A percentile compares a stretch with the other conserved stretches of the same genome.
Conservation (phyloP, 2,329 filamentous ascomycete species). For the Zarea fungicola region DNA sequence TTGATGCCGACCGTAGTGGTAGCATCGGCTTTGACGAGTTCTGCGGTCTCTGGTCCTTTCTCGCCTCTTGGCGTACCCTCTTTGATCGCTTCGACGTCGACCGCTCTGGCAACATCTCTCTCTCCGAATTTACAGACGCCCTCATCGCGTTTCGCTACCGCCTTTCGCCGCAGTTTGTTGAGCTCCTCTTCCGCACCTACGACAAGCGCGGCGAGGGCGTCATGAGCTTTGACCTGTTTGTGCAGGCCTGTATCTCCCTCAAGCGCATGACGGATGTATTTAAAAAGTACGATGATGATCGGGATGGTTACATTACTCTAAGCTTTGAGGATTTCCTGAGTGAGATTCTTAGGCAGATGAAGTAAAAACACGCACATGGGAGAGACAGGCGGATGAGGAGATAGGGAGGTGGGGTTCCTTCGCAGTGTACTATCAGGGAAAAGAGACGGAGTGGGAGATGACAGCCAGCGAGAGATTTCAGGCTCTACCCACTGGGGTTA, state of each 20-base stretch:
- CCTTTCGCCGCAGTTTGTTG: slow-evolving; percentile 76
- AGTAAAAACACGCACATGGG: slow-evolving; percentile 29
- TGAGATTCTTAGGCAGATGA: slow-evolving; percentile 59
- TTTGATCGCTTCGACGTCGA: slow-evolving; percentile 96
- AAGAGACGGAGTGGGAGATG: background rate
- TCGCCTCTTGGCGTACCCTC: slow-evolving; percentile 86
- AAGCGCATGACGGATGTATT: slow-evolving; percentile 99
- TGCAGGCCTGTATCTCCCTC: slow-evolving; percentile 92
- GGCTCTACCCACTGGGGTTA: too few species aligned
- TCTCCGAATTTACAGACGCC: slow-evolving; percentile 83
- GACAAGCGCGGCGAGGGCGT: slow-evolving; percentile 67
- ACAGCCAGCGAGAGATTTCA: too few species aligned
- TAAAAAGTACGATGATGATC: slow-evolving; percentile 96
- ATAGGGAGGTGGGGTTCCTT: background rate
- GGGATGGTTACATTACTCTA: slow-evolving; percentile 85
- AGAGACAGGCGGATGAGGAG: background rate
- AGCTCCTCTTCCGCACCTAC: slow-evolving; percentile 81
- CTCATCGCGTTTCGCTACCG: slow-evolving; percentile 91
- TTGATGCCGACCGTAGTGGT: slow-evolving; percentile 84
- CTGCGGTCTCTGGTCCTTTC: slow-evolving; percentile 91
- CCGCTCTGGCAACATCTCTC: slow-evolving; percentile 77
- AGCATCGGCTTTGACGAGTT: slow-evolving; percentile 95
- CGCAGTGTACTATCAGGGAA: background rate
- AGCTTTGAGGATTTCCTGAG: slow-evolving; percentile 79
- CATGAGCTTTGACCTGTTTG: slow-evolving; percentile 93